Percentiles rank a stretch among this genome's conserved stretches.
phyloP scores from a whole-genome alignment of 2,329 filamentous ascomycete species.

The Colletotrichum caudatum region DNA sequence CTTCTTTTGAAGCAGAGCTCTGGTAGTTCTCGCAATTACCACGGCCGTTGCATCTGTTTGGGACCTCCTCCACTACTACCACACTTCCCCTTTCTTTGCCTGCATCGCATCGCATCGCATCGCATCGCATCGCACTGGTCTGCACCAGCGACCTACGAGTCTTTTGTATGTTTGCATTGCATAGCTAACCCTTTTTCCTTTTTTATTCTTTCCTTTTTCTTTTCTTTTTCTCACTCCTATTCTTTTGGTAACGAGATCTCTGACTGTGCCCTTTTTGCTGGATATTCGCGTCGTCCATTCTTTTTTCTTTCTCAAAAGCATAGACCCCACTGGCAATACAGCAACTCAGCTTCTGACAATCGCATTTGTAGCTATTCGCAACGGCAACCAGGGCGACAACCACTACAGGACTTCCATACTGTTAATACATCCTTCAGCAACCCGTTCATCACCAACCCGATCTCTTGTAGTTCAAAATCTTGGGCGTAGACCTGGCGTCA shows the following conservation, averaged over 20 bases:
- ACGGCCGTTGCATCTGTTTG: conserved; percentile 49
- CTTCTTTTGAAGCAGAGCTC: conserved; percentile 58
- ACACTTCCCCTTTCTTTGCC: conserved; percentile 27
- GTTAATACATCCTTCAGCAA: conserved; percentile 14
- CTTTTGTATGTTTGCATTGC: neutral
- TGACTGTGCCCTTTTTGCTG: neutral
- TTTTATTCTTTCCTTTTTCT: neutral
- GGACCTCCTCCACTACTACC: conserved; percentile 41
- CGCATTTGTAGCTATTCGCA: neutral
- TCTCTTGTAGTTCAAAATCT: neutral
- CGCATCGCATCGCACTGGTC: conserved; percentile 29
- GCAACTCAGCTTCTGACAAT: no score
- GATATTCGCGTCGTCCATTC: neutral
- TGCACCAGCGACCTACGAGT: neutral
- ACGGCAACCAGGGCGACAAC: neutral
- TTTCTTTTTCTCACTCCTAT: neutral
- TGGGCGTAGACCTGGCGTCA: conserved; percentile 41
- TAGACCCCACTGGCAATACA: no score
- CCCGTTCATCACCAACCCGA: neutral
- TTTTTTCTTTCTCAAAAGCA: neutral
- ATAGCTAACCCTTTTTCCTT: neutral
- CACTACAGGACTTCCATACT: conserved; percentile 11
- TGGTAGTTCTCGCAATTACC: conserved; percentile 55
- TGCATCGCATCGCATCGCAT: conserved; percentile 42
- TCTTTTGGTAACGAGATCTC: neutral